Base-by-base conservation (phyloP, 768 basidiomycete genomes). In the Boletus pseudopeckii region DNA sequence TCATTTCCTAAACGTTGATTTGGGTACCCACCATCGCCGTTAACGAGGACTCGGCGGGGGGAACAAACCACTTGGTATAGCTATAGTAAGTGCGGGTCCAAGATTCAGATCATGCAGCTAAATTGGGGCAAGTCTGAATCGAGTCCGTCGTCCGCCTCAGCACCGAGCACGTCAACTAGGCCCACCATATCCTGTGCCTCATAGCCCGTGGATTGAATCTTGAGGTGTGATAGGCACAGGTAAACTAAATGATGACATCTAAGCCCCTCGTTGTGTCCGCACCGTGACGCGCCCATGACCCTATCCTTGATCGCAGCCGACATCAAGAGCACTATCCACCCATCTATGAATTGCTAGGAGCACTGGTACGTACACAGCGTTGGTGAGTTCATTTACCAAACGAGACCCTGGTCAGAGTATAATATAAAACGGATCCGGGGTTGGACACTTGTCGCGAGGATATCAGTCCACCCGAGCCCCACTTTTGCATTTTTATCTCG, bases 401-500 rank as follows among this genome's bases (percentile, higher is more conserved):
- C 26, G n/a, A 7, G 9, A 39, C 43, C 20, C 18, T 18, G 30
- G 11, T 14, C n/a, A 13, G 18, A 13, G 40, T 58, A 52, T 53
- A 58, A 48, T 58, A 52, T 53, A 58, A 48, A 58, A 39, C 33
- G 2, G 30, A 50, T 18, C 22, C 26, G 30, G 32, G 33, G 18
- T 33, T 5, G 34, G 22, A 24, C 14, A 8, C 28, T 28, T 2
- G 20, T 26, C 14, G 20, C 3, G 5, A 10, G 18, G 9, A 4
- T 14, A 17, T 3, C 33, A 37, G 5, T 41, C 28, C 40, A 15
- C 41, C 43, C 22, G 1, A 38, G n/a, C 37, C 24, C 28, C 50
- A 14, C 28, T 9, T 28, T 28, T 9, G 28, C 28, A 28, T 9
- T 8, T 28, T 28, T 7, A 28, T 8, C 28, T 34, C 15, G 22